A percentile compares a stretch with the other conserved stretches of the same genome.
These are phyloP conservation scores for Raphanus raphanistrum DNA, from an alignment of 345 rosid genomes.

Conservation along the genomic window DNA sequence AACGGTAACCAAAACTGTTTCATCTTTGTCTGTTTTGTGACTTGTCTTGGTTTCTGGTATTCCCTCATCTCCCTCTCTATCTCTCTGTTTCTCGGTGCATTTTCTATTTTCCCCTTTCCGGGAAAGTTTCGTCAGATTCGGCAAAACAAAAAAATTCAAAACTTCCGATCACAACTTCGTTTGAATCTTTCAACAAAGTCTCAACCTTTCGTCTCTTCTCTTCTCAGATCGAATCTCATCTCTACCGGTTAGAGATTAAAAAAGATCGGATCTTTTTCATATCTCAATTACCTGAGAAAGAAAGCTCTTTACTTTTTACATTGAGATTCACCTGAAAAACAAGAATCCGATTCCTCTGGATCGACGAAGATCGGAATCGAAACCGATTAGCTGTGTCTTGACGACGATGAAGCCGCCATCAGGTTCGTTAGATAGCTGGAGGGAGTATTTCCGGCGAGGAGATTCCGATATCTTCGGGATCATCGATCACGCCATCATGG, in stretches of 20 bases:
- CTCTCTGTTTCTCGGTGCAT: constrained; percentile 18
- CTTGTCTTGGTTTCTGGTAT: constrained; percentile 5
- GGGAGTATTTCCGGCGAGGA: constrained; percentile 68
- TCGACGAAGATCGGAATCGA: neutral
- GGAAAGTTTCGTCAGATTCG: constrained; percentile 36
- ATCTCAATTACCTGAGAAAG: neutral
- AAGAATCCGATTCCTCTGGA: constrained; percentile 16
- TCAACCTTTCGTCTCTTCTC: neutral
- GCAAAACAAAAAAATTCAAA: neutral
- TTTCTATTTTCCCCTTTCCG: constrained; percentile 27
- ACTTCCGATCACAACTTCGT: constrained; percentile 22
- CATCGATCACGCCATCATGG: constrained; percentile 76
- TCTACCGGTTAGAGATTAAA: too few relatives aligned
- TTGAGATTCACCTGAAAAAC: neutral
- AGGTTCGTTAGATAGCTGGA: constrained; percentile 64
- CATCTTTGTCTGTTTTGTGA: constrained; percentile 28
- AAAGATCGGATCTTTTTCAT: neutral
- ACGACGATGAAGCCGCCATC: constrained; percentile 20
- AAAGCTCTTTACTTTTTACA: neutral
- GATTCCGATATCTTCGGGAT: constrained; percentile 71
- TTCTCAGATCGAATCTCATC: too few relatives aligned
- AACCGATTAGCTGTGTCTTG: too few relatives aligned
- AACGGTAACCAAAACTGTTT: constrained; percentile 38
- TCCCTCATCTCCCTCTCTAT: neutral
- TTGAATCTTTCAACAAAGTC: constrained; percentile 11